phyloP scores from a whole-genome alignment of 768 basidiomycete species.

The Pulveroboletus sp. region DNA sequence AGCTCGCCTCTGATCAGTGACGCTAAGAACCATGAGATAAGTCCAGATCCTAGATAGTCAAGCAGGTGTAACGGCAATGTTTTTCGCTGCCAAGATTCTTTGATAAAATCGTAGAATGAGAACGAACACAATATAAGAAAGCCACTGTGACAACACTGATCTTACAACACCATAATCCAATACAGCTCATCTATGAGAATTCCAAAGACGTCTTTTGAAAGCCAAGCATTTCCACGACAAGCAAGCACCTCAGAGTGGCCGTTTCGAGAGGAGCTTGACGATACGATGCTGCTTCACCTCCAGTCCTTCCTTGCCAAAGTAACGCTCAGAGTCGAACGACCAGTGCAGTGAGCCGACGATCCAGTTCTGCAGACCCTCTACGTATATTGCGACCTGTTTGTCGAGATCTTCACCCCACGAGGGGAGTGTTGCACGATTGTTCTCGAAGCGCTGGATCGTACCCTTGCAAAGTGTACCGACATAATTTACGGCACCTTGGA shows the following conservation, averaged over 20 bases:
- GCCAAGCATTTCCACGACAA: background rate
- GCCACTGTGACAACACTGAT: background rate
- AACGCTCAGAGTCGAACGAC: slow-evolving; percentile 66
- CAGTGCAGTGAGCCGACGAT: slow-evolving; percentile 69
- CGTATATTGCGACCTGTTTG: slow-evolving; percentile 50
- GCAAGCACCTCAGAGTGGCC: slow-evolving; percentile 17
- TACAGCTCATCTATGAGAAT: slow-evolving; percentile 11
- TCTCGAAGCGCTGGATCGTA: slow-evolving; percentile 49
- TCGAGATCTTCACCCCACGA: slow-evolving; percentile 62
- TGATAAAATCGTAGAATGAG: slow-evolving; percentile 9
- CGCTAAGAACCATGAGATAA: background rate
- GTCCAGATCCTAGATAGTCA: slow-evolving; percentile 2
- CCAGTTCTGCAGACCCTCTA: slow-evolving; percentile 65
- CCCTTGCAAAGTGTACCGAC: slow-evolving; percentile 58
- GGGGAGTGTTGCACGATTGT: slow-evolving; percentile 45
- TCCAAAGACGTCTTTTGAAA: background rate
- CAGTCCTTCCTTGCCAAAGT: slow-evolving; percentile 56
- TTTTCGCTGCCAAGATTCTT: background rate
- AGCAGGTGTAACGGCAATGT: background rate
- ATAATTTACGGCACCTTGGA: slow-evolving; percentile 61
- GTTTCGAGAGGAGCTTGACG: slow-evolving; percentile 46
- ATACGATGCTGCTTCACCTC: slow-evolving; percentile 50
- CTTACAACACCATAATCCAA: slow-evolving; percentile 4
- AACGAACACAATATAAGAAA: slow-evolving; percentile 5
- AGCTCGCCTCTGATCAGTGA: background rate